A percentile compares a stretch with the other conserved stretches of the same genome.
Conservation (phyloP, 176 grass and related monocot genomes). For the bread wheat (Triticum aestivum) region DNA sequence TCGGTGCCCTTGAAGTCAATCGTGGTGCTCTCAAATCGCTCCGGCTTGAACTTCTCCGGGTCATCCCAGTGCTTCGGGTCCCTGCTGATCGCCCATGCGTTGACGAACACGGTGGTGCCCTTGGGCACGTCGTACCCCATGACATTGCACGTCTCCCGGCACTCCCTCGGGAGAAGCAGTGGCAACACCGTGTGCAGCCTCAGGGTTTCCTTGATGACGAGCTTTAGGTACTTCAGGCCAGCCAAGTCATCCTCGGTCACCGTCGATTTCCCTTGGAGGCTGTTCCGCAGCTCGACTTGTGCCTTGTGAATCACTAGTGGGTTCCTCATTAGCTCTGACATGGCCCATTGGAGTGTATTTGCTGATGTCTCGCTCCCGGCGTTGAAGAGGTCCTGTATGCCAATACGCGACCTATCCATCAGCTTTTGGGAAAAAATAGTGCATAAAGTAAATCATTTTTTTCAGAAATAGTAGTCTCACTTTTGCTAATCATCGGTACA, state of each 20-base stretch:
- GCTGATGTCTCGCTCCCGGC: slow-evolving; percentile 40
- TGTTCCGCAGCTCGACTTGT: slow-evolving; percentile 20
- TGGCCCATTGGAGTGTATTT: slow-evolving; percentile 18
- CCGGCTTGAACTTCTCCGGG: slow-evolving; percentile 25
- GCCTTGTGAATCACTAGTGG: slow-evolving; percentile 24
- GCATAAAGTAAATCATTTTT: no score
- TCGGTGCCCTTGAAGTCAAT: slow-evolving; percentile 24
- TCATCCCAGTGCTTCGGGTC: slow-evolving; percentile 30
- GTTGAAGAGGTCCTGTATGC: slow-evolving; percentile 27
- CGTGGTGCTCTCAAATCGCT: slow-evolving; percentile 16
- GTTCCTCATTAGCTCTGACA: slow-evolving; percentile 35
- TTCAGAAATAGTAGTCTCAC: no score
- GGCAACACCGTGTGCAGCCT: slow-evolving; percentile 39
- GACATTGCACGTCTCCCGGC: slow-evolving; percentile 16
- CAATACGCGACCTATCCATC: no score
- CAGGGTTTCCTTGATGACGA: slow-evolving; percentile 46
- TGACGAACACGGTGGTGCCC: slow-evolving; percentile 26
- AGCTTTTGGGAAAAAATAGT: no score
- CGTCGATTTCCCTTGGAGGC: background rate
- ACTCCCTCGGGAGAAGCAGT: slow-evolving; percentile 29
- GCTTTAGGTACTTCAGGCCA: slow-evolving; percentile 35
- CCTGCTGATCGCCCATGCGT: slow-evolving; percentile 42
- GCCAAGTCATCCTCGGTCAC: slow-evolving; percentile 33
- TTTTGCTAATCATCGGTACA: no score
- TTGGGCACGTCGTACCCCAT: slow-evolving; percentile 31